phyloP scores from a whole-genome alignment of 176 grass and related monocot species.

The Cymbopogon citratus region DNA sequence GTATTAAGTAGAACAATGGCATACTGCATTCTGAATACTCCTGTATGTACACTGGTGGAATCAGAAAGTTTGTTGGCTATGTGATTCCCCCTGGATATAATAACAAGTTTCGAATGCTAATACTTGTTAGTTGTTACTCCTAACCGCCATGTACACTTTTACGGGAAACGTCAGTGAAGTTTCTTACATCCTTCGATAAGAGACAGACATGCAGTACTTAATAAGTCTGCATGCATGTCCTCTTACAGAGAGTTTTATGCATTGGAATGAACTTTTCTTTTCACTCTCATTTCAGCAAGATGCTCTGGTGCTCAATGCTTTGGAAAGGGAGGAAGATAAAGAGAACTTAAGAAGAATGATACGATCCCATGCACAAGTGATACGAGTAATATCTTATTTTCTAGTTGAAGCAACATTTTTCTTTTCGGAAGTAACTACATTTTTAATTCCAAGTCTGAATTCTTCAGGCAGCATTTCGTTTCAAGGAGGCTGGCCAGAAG shows the following conservation, averaged over 20 bases:
- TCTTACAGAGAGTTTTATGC: background rate
- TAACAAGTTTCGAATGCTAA: background rate
- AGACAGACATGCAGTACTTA: background rate
- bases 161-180: background rate
- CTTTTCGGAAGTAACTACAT: slow-evolving; percentile 25
- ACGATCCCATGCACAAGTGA: slow-evolving; percentile 67
- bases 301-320: slow-evolving; percentile 78
- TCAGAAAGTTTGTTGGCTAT: background rate
- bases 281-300: slow-evolving; percentile 56
- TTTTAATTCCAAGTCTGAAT: slow-evolving; percentile 20
- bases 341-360: slow-evolving; percentile 62
- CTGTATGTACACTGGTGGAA: background rate
- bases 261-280: background rate
- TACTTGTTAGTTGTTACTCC: background rate
- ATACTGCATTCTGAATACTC: background rate
- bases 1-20: background rate
- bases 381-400: slow-evolving; percentile 51
- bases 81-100: background rate
- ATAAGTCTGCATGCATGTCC: background rate
- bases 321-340: slow-evolving; percentile 74
- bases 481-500: slow-evolving; percentile 79
- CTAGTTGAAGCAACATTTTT: background rate
- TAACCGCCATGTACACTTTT: background rate
- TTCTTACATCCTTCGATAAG: background rate
- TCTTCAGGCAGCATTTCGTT: slow-evolving; percentile 68